Evolutionary conservation across 352 stramenopile genomes (phyloP), one percentile per base, ranked within the genome.

Genomic region (Phytophthora europaea): DNA sequence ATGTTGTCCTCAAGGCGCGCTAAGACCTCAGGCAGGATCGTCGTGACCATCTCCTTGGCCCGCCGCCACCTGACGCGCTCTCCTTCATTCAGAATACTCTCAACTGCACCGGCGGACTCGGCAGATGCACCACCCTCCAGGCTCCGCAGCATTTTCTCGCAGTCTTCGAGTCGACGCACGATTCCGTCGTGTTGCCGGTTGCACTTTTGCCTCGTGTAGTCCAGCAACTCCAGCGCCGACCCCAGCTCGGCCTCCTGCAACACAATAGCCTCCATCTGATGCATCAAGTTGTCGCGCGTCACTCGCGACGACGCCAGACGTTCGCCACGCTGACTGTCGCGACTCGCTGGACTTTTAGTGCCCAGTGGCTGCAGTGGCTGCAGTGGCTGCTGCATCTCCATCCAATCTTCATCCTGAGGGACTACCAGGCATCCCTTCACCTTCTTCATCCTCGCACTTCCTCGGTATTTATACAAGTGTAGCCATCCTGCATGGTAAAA

Each of bases 231-330:
- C 33, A 91, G 79, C 3, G 81, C 81, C 0, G 85, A 90, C 52
- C 76, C 71, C 13, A 91, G 65, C 34, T 93, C 84, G 1, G 84
- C 83, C 51, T 92, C 86, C 51, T 90, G 84, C 22, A 93, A 66
- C 48, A 89, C 80, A 26, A 93, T 67, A 7, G 82, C 64, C 45
- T 91, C 84, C 80, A 93, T 87, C 50, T 80, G 70, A 61, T 77
- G 82, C 81, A 90, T 86, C 36, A 93, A 71, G 26, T 84, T 77
- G 63, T 93, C 83, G 15, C 82, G 68, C 51, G 67, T 67, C 40
- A 93, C 75, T 34, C 85, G 74, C 36, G 72, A 83, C 0, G 74
- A 79, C 16, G 85, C 85, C 13, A 93, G 63, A 20, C 66, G 48
- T n/a, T 73, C 58, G 62, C 40, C 72, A 57, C 53, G 62, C 54